phyloP scores from a whole-genome alignment of 2,329 filamentous ascomycete species.

The Colletotrichum sp. region DNA sequence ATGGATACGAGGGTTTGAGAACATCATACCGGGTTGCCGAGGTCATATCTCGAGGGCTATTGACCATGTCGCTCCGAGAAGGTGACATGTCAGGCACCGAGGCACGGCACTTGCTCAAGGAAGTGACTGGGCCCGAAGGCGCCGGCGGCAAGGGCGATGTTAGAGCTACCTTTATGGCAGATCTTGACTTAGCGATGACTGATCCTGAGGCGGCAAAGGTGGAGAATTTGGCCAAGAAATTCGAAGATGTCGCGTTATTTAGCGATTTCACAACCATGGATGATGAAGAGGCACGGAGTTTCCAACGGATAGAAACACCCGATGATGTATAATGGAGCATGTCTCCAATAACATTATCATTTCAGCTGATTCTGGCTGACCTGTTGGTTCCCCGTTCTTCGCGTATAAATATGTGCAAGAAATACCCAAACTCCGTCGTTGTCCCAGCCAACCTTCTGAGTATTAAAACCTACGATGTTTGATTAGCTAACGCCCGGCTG shows the following conservation, averaged over 20 bases:
- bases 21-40: constrained; percentile 39
- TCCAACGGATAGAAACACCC: neutral
- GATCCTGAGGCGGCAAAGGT: constrained; percentile 35
- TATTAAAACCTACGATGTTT: neutral
- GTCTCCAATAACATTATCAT: neutral
- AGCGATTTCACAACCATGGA: constrained; percentile 28
- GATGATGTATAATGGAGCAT: neutral
- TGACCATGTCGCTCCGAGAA: constrained; percentile 38
- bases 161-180: constrained; percentile 39
- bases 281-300: neutral
- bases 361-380: neutral
- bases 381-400: neutral
- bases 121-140: constrained; percentile 29
- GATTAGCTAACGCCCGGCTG: neutral
- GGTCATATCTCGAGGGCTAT: constrained; percentile 33
- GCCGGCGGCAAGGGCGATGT: constrained; percentile 26
- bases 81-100: constrained; percentile 31
- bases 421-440: neutral
- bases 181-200: constrained; percentile 37
- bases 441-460: neutral
- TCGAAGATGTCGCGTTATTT: constrained; percentile 36
- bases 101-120: constrained; percentile 32
- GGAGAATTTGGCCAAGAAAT: constrained; percentile 35
- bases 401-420: neutral
- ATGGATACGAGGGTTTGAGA: constrained; percentile 39